These are phyloP conservation scores for Syzygium syzygioides DNA, from an alignment of 441 rosid genomes.

Conservation along the genomic window DNA sequence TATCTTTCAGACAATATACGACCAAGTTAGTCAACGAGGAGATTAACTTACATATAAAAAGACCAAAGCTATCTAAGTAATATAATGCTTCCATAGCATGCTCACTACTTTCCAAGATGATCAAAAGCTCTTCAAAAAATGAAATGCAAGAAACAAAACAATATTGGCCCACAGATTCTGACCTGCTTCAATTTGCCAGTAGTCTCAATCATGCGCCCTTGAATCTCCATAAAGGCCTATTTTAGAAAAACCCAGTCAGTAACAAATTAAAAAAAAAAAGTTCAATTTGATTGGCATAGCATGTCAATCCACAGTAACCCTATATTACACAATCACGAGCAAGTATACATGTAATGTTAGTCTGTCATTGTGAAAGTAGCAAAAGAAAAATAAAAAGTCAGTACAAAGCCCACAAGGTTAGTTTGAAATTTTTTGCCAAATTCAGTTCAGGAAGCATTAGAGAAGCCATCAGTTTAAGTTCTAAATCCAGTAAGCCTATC, in stretches of 20 bases:
- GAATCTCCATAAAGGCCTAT: slow-evolving; percentile 85
- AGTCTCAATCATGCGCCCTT: slow-evolving; percentile 82
- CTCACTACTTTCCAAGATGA: neutral
- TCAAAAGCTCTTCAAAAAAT: neutral
- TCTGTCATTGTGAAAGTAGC: neutral
- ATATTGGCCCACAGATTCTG: neutral
- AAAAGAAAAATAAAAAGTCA: neutral
- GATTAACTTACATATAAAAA: neutral
- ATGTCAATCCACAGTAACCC: neutral
- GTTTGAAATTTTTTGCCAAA: neutral
- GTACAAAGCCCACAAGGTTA: neutral
- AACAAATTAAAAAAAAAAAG: neutral
- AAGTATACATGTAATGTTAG: neutral
- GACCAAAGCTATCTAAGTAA: neutral
- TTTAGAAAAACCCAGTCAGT: neutral
- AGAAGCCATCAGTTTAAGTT: neutral
- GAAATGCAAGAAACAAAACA: neutral
- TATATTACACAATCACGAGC: neutral
- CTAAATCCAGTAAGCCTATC: neutral
- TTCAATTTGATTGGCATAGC: neutral
- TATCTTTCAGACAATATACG: neutral
- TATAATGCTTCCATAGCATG: neutral
- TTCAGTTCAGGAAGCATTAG: neutral
- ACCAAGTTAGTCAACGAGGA: neutral
- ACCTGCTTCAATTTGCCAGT: slow-evolving; percentile 82